phyloP scores from a whole-genome alignment of 768 basidiomycete genomes.

The Mycena epipterygia region DNA sequence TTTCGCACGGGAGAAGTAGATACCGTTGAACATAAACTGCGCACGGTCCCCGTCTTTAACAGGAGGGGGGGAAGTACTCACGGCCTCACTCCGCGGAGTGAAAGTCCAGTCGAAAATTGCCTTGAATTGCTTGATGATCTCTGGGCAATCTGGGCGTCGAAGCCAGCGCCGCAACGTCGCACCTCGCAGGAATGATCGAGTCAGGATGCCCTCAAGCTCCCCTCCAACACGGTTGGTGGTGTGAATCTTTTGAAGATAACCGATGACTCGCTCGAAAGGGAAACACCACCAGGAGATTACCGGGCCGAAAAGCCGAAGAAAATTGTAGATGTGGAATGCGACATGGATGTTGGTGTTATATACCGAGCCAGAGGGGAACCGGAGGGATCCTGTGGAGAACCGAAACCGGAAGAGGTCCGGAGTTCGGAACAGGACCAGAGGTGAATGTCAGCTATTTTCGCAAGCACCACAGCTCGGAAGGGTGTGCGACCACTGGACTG shows the following conservation, averaged over 20 bases:
- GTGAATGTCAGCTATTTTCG: no score
- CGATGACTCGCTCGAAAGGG: conserved; percentile 54
- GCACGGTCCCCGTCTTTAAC: conserved; percentile 16
- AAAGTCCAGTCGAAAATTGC: conserved; percentile 24
- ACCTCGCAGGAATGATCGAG: conserved; percentile 21
- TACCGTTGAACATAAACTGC: conserved; percentile 16
- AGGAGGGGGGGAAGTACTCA: conserved; percentile 17
- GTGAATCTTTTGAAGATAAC: conserved; percentile 48
- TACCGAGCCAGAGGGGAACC: no score
- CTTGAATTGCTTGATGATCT: conserved; percentile 27
- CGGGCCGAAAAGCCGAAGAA: conserved; percentile 50
- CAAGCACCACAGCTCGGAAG: no score
- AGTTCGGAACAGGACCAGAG: no score
- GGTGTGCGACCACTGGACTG: no score
- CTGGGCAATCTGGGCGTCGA: conserved; percentile 29
- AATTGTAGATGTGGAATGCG: conserved; percentile 50
- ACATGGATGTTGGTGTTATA: no score
- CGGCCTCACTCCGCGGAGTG: conserved; percentile 1
- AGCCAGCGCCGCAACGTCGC: conserved; percentile 37
- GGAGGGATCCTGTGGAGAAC: no score
- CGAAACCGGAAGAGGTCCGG: no score
- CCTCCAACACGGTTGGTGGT: conserved; percentile 47
- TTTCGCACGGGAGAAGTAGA: conserved; percentile 1
- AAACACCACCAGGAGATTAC: conserved; percentile 55
- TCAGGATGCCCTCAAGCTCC: conserved; percentile 22